Evolutionary conservation across 805 yeast genomes (phyloP).

Genomic region (Yarrowia bubula): DNA sequence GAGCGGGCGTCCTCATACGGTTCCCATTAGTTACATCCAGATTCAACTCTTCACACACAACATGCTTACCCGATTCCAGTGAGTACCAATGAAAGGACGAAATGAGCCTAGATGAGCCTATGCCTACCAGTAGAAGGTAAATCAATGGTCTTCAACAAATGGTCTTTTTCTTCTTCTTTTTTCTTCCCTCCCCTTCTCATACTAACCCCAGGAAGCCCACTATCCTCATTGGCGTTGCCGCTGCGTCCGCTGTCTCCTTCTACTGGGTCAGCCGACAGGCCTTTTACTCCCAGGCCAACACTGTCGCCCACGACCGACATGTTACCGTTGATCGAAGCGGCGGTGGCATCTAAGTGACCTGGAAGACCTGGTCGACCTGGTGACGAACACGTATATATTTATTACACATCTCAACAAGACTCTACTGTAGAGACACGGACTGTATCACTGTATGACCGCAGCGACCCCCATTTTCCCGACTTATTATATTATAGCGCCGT

Average conservation of each 20-base stretch:
- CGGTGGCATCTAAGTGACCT: slow-evolving; percentile 37
- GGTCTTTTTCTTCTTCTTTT: not conserved
- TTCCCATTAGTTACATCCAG: not conserved
- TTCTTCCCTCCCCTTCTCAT: not conserved
- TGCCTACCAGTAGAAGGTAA: no score
- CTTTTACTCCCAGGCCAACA: slow-evolving; percentile 31
- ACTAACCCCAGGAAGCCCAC: slow-evolving; percentile 30
- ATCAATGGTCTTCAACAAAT: no score
- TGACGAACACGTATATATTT: not conserved
- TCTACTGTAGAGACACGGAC: no score
- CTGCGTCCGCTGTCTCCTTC: slow-evolving; percentile 34
- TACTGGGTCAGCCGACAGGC: slow-evolving; percentile 40
- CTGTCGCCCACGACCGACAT: slow-evolving; percentile 35
- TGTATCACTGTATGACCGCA: no score
- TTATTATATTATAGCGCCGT: no score
- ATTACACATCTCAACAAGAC: slow-evolving; percentile 2
- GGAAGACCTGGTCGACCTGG: no score
- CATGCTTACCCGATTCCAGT: slow-evolving; percentile 21
- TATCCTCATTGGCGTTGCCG: slow-evolving; percentile 33
- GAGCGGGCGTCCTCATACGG: not conserved
- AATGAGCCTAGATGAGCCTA: not conserved
- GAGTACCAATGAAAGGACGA: not conserved
- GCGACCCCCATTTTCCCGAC: no score
- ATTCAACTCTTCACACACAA: slow-evolving; percentile 16
- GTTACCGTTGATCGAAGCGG: slow-evolving; percentile 43